Evolutionary conservation across 495 filamentous ascomycete species (phyloP).

Genomic region (Rostrohypoxylon terebratum): DNA sequence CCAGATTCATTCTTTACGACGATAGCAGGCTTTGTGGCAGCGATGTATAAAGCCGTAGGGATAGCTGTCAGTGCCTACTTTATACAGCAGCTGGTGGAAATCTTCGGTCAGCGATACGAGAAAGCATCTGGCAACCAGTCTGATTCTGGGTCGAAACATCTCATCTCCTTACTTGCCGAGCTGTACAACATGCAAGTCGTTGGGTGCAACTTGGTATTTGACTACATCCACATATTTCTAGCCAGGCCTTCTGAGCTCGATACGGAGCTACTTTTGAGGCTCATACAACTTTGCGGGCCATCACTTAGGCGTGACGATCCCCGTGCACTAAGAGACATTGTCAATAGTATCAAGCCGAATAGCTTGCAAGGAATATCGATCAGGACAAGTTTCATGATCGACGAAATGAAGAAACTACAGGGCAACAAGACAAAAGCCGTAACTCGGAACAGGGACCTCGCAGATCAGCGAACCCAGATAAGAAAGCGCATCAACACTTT

Average conservation of each 20-base stretch:
- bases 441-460: constrained; percentile 50
- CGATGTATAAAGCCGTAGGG: constrained; percentile 86
- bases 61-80: constrained; percentile 88
- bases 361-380: constrained; percentile 79
- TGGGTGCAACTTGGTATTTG: constrained; percentile 84
- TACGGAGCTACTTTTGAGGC: constrained; percentile 87
- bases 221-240: constrained; percentile 85
- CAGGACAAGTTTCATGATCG: constrained; percentile 97
- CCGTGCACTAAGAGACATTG: constrained; percentile 89
- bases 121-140: constrained; percentile 59
- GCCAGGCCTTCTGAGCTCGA: constrained; percentile 84
- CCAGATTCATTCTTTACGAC: constrained; percentile 91
- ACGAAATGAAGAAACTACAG: constrained; percentile 92
- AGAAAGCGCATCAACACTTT: constrained; percentile 46
- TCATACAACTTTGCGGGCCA: constrained; percentile 82
- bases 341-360: constrained; percentile 78
- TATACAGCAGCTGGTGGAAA: constrained; percentile 78
- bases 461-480: constrained; percentile 45
- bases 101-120: constrained; percentile 68
- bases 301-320: constrained; percentile 93
- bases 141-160: constrained; percentile 58
- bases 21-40: constrained; percentile 89
- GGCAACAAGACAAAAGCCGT: constrained; percentile 90
- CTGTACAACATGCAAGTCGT: constrained; percentile 93
- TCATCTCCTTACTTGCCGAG: constrained; percentile 85